Evolutionary conservation across 768 basidiomycete species (phyloP).

Genomic region (Suillus americanus): DNA sequence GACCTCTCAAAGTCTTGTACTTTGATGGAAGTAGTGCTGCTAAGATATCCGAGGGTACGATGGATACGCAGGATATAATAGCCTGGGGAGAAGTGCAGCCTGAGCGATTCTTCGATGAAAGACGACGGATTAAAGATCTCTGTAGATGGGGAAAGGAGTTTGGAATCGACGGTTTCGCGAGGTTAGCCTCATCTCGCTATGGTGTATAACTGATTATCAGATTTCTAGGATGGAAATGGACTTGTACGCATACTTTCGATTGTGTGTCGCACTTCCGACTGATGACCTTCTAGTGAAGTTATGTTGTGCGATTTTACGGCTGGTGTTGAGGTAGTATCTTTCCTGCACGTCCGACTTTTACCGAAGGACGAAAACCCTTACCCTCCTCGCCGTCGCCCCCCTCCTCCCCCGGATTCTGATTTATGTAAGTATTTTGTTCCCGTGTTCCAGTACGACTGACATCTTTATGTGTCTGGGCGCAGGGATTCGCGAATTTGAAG

Average conservation of each 20-base stretch:
- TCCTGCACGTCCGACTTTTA: conserved; percentile 29
- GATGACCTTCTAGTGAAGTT: conserved; percentile 36
- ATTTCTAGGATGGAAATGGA: conserved; percentile 45
- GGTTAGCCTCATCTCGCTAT: conserved; percentile 10
- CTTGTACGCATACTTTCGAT: conserved; percentile 36
- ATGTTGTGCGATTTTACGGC: conserved; percentile 48
- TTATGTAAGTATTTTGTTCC: neutral
- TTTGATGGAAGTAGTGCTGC: conserved; percentile 33
- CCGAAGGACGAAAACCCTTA: neutral
- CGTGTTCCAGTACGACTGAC: neutral
- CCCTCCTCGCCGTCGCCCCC: neutral
- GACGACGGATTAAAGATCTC: conserved; percentile 25
- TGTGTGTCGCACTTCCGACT: neutral
- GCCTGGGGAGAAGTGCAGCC: conserved; percentile 26
- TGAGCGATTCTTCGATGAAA: conserved; percentile 20
- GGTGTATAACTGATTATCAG: neutral
- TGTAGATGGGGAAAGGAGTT: conserved; percentile 34
- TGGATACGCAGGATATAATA: conserved; percentile 38
- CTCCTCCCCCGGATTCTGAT: neutral
- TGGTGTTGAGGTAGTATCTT: conserved; percentile 40
- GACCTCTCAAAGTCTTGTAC: conserved; percentile 31
- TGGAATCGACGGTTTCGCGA: conserved; percentile 35
- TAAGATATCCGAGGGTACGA: conserved; percentile 29
- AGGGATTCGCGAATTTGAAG: conserved; percentile 9
- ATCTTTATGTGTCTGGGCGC: neutral